These are phyloP conservation scores for Monotropa hypopitys DNA, from an alignment of 179 eudicot species.

Conservation along the genomic window DNA sequence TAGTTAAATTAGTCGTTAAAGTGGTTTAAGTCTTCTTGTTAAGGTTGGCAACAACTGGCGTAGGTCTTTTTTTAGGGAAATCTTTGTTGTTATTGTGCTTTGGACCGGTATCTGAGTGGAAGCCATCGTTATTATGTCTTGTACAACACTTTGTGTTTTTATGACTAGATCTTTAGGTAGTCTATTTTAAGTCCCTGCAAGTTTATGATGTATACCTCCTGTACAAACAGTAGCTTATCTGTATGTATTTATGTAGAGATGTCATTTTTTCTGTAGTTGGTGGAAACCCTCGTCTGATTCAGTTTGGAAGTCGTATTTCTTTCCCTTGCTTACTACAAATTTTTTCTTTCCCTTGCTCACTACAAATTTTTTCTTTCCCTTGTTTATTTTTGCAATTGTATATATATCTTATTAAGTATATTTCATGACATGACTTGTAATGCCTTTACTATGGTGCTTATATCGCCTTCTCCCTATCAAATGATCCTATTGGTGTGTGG, in stretches of 20 bases:
- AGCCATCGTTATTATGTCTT: background rate
- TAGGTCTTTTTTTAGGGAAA: background rate
- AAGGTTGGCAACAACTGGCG: background rate
- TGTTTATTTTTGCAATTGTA: background rate
- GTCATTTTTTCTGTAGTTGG: background rate
- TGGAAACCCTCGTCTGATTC: background rate
- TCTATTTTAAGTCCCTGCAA: background rate
- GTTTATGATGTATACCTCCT: background rate
- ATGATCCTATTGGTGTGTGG: too few species aligned
- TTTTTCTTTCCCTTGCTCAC: background rate
- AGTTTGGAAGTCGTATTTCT: background rate
- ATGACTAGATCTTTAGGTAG: background rate
- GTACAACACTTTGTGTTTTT: background rate
- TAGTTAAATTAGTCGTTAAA: background rate
- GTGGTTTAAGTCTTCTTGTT: background rate
- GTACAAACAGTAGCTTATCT: background rate
- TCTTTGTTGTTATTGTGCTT: background rate
- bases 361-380: background rate
- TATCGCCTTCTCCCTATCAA: background rate
- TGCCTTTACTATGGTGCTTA: too few species aligned
- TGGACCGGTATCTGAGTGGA: background rate
- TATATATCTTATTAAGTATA: background rate
- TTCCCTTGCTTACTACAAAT: background rate
- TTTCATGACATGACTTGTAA: too few species aligned
- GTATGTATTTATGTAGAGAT: background rate